Percentiles rank a stretch among this genome's conserved stretches.
Conservation (phyloP, 2,329 filamentous ascomycete species). For the Trichoderma sp. region DNA sequence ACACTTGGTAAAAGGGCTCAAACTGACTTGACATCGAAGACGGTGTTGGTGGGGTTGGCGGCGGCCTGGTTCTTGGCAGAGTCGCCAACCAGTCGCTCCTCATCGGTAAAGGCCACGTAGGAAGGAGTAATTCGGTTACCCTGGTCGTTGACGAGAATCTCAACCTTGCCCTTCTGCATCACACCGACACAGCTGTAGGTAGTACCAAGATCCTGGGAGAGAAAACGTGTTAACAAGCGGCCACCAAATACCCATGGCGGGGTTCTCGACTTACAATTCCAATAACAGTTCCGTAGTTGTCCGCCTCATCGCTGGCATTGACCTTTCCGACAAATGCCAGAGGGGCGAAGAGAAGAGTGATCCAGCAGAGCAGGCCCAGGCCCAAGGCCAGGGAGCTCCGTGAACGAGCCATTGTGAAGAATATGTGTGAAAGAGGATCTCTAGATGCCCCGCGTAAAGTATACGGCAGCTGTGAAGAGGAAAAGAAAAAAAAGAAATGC, state of each 20-base stretch:
- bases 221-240: conserved; percentile 2
- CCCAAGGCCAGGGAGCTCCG: conserved; percentile 70
- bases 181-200: conserved; percentile 90
- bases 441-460: conserved; percentile 16
- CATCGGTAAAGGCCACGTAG: conserved; percentile 94
- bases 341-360: conserved; percentile 83
- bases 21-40: conserved; percentile 81
- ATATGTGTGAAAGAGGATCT: conserved; percentile 20
- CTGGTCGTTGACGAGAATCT: conserved; percentile 95
- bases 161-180: conserved; percentile 92
- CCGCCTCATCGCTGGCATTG: conserved; percentile 53
- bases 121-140: conserved; percentile 95
- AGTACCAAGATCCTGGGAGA: conserved; percentile 71
- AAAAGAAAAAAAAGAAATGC: conserved; percentile 27
- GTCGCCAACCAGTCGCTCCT: conserved; percentile 95
- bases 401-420: conserved; percentile 53
- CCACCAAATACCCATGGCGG: neutral
- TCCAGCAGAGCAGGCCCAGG: conserved; percentile 89
- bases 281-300: conserved; percentile 85
- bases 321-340: conserved; percentile 81
- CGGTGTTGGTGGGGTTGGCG: conserved; percentile 71
- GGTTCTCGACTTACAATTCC: conserved; percentile 66
- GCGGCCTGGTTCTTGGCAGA: conserved; percentile 95
- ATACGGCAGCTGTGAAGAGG: conserved; percentile 19
- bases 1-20: neutral